These are phyloP conservation scores for Magnusiomyces paraingens DNA, from an alignment of 1,139 yeast species.

Conservation along the genomic window DNA sequence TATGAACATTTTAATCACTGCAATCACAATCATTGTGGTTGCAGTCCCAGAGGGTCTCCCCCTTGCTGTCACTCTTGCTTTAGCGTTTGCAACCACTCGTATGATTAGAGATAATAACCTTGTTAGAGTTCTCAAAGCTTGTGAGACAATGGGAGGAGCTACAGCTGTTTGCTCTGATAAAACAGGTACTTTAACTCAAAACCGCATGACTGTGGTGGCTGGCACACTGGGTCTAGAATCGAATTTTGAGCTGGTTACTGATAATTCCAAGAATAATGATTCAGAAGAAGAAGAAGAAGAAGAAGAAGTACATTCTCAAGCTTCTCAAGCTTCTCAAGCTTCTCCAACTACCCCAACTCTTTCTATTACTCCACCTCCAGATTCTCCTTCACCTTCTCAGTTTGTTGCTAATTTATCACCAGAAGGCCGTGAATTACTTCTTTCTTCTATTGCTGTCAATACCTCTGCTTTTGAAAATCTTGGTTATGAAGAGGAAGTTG, in stretches of 20 bases:
- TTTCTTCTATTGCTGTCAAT: slow-evolving; percentile 64
- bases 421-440: slow-evolving; percentile 37
- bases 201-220: slow-evolving; percentile 80
- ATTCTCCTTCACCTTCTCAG: slow-evolving; percentile 29
- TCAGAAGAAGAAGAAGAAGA: slow-evolving; percentile 3
- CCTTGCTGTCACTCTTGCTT: slow-evolving; percentile 87
- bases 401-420: slow-evolving; percentile 30
- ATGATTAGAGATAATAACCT: slow-evolving; percentile 96
- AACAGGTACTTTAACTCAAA: slow-evolving; percentile 91
- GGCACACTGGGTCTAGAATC: slow-evolving; percentile 52
- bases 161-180: slow-evolving; percentile 96
- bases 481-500: slow-evolving; percentile 25
- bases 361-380: not conserved
- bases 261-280: slow-evolving; percentile 16
- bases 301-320: not conserved
- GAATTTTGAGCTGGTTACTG: slow-evolving; percentile 35
- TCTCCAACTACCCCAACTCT: slow-evolving; percentile 1
- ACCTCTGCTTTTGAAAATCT: slow-evolving; percentile 84
- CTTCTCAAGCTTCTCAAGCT: not conserved
- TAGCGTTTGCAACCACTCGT: slow-evolving; percentile 96
- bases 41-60: slow-evolving; percentile 99
- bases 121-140: slow-evolving; percentile 86
- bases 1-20: slow-evolving; percentile 78
- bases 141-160: slow-evolving; percentile 99
- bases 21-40: slow-evolving; percentile 88